Conservation (phyloP, 805 yeast genomes). For the Tetrapisispora nanseiensis region DNA sequence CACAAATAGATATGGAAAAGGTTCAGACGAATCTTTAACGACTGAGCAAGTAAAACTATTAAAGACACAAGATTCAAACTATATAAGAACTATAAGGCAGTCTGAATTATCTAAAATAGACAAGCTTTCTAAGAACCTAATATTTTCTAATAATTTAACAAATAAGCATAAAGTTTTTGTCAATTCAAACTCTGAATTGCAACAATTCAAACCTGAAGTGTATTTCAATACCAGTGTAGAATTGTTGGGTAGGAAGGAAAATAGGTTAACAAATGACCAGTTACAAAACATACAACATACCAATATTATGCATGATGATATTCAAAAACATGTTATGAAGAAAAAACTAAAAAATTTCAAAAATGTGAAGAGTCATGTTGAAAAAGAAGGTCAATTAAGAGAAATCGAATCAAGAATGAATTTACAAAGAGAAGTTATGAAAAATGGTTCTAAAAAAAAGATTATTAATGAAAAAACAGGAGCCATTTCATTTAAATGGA, state of each 20-base stretch:
- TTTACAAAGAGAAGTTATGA: constrained; percentile 77
- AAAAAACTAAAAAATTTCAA: constrained; percentile 38
- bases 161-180: constrained; percentile 78
- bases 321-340: constrained; percentile 11
- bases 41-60: constrained; percentile 72
- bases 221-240: constrained; percentile 63
- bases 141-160: not conserved
- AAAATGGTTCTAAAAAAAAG: constrained; percentile 82
- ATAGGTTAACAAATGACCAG: constrained; percentile 57
- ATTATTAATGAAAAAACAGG: constrained; percentile 52
- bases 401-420: constrained; percentile 67
- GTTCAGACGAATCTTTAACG: constrained; percentile 35
- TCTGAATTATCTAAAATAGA: constrained; percentile 54
- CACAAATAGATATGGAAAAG: constrained; percentile 44
- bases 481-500: constrained; percentile 71
- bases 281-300: constrained; percentile 29
- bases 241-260: constrained; percentile 55
- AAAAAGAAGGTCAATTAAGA: constrained; percentile 58
- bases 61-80: constrained; percentile 86
- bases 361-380: constrained; percentile 51
- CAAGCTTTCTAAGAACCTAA: constrained; percentile 2
- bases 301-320: constrained; percentile 9
- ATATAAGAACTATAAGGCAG: constrained; percentile 66
- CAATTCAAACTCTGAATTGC: constrained; percentile 47
- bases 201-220: constrained; percentile 50